Evolutionary conservation across 257 asterid genomes (phyloP), one percentile per base, ranked within the genome.

Genomic region (Vinca minor): DNA sequence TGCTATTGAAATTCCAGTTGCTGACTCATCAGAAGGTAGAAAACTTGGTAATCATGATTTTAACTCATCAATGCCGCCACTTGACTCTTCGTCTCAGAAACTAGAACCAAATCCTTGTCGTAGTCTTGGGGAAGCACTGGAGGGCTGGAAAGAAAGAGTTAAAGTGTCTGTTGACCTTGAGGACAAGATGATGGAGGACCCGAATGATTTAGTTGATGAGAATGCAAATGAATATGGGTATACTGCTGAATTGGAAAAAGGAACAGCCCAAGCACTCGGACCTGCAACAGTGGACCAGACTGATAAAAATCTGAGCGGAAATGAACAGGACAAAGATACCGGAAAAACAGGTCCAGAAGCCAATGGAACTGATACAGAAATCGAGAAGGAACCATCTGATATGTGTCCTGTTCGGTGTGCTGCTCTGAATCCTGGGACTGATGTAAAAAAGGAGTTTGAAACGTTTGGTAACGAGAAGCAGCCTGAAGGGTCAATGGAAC

Each of bases 251-350:
- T 85, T 87, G 54, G 79, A 87, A 76, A 83, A 85, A 62, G 96
- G 98, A 59, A 78, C 96, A 13, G 85, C 95, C 53, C 98, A 93
- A 78, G 96, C 98, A 17, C 91, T 93, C 47, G 98, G 98, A 28
- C 98, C 96, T 3, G 98, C 98, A 46, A 87, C 92, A 5, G 79
- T 85, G 29, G 98, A 89, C 25, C 98, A 89, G 81, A 75, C 79
- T 56, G 88, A 77, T 45, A 84, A 73, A 61, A 87, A 75, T 67
- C 65, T 77, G 23, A 14, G 64, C 39, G 87, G 81, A 67, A 80
- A 76, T 29, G 92, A 87, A 66, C 59, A 68, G n/a, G 95, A 89
- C 28, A 64, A 46, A 38, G 91, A 82, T 59, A 60, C 71, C 36
- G 82, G 39, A 69, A 66, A 47, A 1, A 6, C 66, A 32, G 87